These are phyloP conservation scores for Neoarthrinium moseri DNA, from an alignment of 2,329 filamentous ascomycete species.

Conservation along the genomic window DNA sequence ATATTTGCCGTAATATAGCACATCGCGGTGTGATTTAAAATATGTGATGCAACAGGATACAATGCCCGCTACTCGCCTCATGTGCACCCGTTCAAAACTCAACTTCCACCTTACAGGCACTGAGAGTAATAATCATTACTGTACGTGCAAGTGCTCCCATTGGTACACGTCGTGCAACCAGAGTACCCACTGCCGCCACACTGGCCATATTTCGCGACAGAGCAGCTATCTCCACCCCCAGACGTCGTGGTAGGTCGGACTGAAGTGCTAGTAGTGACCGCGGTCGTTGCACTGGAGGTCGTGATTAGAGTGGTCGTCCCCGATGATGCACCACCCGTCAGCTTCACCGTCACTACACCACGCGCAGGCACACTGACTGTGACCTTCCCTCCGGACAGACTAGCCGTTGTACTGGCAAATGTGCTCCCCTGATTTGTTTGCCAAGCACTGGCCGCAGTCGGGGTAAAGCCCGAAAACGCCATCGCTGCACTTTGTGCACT, in stretches of 20 bases:
- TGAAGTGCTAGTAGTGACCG: not conserved
- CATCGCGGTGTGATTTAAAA: too few relatives aligned
- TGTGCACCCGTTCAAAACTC: too few relatives aligned
- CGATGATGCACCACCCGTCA: constrained; percentile 5
- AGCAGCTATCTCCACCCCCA: not conserved
- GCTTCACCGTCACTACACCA: constrained; percentile 16
- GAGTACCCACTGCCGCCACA: not conserved
- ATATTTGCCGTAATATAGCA: too few relatives aligned
- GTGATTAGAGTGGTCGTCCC: not conserved
- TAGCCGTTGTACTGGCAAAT: constrained; percentile 12
- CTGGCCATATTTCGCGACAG: not conserved
- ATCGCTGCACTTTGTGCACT: constrained; percentile 10
- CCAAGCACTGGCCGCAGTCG: constrained; percentile 14
- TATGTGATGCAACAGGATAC: too few relatives aligned
- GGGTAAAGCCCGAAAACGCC: constrained; percentile 11
- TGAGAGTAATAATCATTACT: not conserved
- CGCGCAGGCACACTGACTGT: constrained; percentile 14
- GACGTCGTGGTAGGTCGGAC: not conserved
- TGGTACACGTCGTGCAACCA: not conserved
- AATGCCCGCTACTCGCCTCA: too few relatives aligned
- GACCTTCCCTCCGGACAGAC: constrained; percentile 9
- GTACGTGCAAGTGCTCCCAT: not conserved
- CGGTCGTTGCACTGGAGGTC: not conserved
- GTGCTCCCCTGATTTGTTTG: constrained; percentile 13
- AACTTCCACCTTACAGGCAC: constrained; percentile 1